Evolutionary conservation across 2,329 filamentous ascomycete genomes (phyloP).

Genomic region (Fusarium brachygibbosum): DNA sequence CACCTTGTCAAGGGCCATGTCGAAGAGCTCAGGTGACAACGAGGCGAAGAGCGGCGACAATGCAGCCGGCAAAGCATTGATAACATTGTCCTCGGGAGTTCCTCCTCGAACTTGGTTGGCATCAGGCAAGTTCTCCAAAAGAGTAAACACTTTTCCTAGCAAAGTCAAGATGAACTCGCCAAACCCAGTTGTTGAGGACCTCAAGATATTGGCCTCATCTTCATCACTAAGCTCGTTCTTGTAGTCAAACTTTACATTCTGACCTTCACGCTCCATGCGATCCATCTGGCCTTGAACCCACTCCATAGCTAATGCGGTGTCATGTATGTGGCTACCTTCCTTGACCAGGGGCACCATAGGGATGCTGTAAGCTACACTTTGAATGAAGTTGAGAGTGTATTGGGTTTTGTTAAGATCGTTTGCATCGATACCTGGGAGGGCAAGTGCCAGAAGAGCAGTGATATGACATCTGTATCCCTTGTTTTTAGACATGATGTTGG

Average conservation of each 20-base stretch:
- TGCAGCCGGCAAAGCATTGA: slow-evolving; percentile 93
- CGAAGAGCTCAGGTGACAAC: slow-evolving; percentile 92
- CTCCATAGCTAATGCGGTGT: slow-evolving; percentile 83
- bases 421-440: slow-evolving; percentile 94
- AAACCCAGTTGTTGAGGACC: slow-evolving; percentile 94
- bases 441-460: slow-evolving; percentile 91
- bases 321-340: slow-evolving; percentile 75
- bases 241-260: slow-evolving; percentile 89
- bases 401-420: slow-evolving; percentile 98
- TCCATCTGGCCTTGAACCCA: slow-evolving; percentile 97
- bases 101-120: slow-evolving; percentile 87
- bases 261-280: slow-evolving; percentile 89
- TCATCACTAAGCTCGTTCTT: slow-evolving; percentile 83
- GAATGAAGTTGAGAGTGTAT: slow-evolving; percentile 93
- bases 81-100: slow-evolving; percentile 95
- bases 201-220: slow-evolving; percentile 87
- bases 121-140: slow-evolving; percentile 95
- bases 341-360: slow-evolving; percentile 81
- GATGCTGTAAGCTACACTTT: slow-evolving; percentile 95
- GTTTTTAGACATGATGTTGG: slow-evolving; percentile 89
- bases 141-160: slow-evolving; percentile 92
- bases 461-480: slow-evolving; percentile 98
- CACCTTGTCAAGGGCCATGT: slow-evolving; percentile 91
- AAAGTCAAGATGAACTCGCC: slow-evolving; percentile 93
- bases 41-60: slow-evolving; percentile 91